Base-by-base conservation (phyloP, 768 basidiomycete species). In the Trametes cinnabarina region DNA sequence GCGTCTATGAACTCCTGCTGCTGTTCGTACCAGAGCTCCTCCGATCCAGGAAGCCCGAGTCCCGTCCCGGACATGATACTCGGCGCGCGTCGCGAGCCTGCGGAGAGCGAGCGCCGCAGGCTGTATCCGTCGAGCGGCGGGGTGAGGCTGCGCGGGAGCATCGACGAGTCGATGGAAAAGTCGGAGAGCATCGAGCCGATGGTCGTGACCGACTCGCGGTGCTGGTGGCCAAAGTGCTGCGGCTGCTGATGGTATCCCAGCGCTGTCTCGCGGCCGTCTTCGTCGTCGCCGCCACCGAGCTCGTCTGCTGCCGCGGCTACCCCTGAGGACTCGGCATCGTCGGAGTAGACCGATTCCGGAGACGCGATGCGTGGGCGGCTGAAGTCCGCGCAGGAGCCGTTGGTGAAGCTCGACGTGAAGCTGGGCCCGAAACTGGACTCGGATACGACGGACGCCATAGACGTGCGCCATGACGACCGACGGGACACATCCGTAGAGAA, bases 1-100 rank as follows among this genome's bases (percentile, higher is more conserved):
- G 72, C 65, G 50, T 78, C 79, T 10, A 79, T 65, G 30, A 73
- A 48, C 49, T 78, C 74, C 14, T 69, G 75, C 48, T 57, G 69
- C 39, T 62, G 64, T 30, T 66, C 71, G 51, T 68, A 59, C 66
- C 55, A 69, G 44, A 61, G 67, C 44, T 72, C 68, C 20, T 66
- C 57, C 15, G 55, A 35, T 35, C 55, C 50, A 19, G 70, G 55
- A 15, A 51, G 23, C n/a, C 47, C 55, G 15, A 56, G 48, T 4
- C 59, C 30, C 12, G 30, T 32, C 30, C 30, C 60, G 12, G 61
- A 56, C 40, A 59, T 52, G 12, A 53, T 40, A 48, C 67, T 57
- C 5, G 61, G 43, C 6, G 56, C 53, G 25, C 57, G 63, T 20
- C 58, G 32, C 44, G 66, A 61, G 1, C 65, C 63, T 0, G 62